A percentile compares a stretch with the other conserved stretches of the same genome.
These are phyloP conservation scores for Ascochyta koolunga DNA, from an alignment of 2,329 filamentous ascomycete species.

Conservation along the genomic window DNA sequence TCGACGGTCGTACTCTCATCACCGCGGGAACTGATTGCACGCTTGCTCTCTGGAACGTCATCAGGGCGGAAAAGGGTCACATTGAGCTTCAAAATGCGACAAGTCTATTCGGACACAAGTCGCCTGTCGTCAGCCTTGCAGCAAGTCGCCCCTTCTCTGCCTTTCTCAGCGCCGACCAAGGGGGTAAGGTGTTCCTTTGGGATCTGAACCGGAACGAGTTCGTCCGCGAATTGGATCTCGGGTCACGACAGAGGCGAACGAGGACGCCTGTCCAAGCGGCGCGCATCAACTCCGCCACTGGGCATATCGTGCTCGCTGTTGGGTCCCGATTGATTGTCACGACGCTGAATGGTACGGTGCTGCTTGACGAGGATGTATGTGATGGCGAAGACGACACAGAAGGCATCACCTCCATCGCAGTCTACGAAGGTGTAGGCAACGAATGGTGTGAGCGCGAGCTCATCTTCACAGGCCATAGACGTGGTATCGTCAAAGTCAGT, in stretches of 20 bases:
- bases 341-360: slow-evolving; percentile 82
- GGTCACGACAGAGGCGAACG: slow-evolving; percentile 28
- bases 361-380: slow-evolving; percentile 84
- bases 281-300: slow-evolving; percentile 86
- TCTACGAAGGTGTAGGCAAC: slow-evolving; percentile 88
- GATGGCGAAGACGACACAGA: slow-evolving; percentile 67
- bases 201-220: slow-evolving; percentile 91
- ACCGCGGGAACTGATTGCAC: slow-evolving; percentile 94
- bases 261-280: slow-evolving; percentile 67
- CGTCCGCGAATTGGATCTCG: slow-evolving; percentile 71
- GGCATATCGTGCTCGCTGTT: slow-evolving; percentile 85
- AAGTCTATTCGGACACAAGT: slow-evolving; percentile 88
- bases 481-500: slow-evolving; percentile 76
- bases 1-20: slow-evolving; percentile 87
- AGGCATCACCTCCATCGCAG: slow-evolving; percentile 79
- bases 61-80: slow-evolving; percentile 62
- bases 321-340: slow-evolving; percentile 78
- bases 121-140: slow-evolving; percentile 79
- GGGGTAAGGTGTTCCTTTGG: slow-evolving; percentile 88
- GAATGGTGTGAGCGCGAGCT: slow-evolving; percentile 90
- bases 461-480: slow-evolving; percentile 85
- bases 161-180: slow-evolving; percentile 79
- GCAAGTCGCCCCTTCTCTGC: slow-evolving; percentile 88
- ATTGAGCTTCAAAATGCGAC: slow-evolving; percentile 81
- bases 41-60: slow-evolving; percentile 81